A percentile compares a stretch with the other conserved stretches of the same genome.
Conservation (phyloP, 2,329 filamentous ascomycete genomes). For the Decorospora gaudefroyi region DNA sequence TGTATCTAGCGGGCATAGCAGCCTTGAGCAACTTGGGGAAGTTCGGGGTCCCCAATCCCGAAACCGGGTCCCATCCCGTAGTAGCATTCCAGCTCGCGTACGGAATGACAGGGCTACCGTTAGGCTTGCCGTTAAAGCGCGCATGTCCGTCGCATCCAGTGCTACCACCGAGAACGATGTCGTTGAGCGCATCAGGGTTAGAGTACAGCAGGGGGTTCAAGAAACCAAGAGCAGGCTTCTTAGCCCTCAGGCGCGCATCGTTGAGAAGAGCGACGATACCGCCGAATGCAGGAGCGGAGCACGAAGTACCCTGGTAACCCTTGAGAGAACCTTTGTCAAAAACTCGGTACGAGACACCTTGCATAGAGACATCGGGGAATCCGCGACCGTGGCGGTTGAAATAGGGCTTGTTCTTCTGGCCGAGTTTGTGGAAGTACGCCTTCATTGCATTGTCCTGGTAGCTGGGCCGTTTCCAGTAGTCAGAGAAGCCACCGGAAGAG, state of each 20-base stretch:
- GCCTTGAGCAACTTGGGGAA: constrained; percentile 39
- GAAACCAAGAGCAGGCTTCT: constrained; percentile 60
- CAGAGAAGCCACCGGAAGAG: constrained; percentile 56
- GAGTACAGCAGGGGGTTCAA: constrained; percentile 64
- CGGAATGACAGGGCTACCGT: constrained; percentile 41
- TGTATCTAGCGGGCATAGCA: constrained; percentile 30
- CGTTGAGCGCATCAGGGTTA: constrained; percentile 54
- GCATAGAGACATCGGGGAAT: constrained; percentile 66
- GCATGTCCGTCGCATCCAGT: constrained; percentile 45
- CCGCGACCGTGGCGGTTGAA: constrained; percentile 60
- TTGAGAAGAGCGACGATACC: constrained; percentile 65
- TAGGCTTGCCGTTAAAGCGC: constrained; percentile 29
- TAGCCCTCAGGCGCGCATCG: constrained; percentile 58
- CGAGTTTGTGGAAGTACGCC: constrained; percentile 51
- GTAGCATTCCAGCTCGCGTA: constrained; percentile 40
- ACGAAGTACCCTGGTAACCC: constrained; percentile 51
- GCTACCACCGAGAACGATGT: constrained; percentile 47
- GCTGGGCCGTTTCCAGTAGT: constrained; percentile 53
- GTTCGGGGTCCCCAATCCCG: constrained; percentile 39
- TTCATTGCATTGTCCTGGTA: constrained; percentile 55
- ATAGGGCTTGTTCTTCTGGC: constrained; percentile 53
- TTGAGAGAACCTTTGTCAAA: constrained; percentile 50
- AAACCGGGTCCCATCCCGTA: constrained; percentile 45
- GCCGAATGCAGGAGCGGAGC: constrained; percentile 62
- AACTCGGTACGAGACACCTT: constrained; percentile 51